These are phyloP conservation scores for Voacanga thouarsii DNA, from an alignment of 257 asterid genomes.

Conservation along the genomic window DNA sequence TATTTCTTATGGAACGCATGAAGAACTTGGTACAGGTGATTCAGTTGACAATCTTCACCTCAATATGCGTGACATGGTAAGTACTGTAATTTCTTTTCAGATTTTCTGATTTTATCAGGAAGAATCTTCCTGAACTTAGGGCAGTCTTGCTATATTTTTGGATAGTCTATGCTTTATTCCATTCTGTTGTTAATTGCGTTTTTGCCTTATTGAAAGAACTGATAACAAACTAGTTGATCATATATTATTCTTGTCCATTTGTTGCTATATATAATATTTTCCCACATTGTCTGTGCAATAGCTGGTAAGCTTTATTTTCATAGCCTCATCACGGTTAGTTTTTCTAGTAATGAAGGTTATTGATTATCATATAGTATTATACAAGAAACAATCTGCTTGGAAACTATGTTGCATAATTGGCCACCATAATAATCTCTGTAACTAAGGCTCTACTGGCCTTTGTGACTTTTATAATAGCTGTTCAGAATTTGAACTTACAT, in stretches of 20 bases:
- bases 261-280: not conserved
- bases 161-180: not conserved
- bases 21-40: conserved; percentile 64
- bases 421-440: not conserved
- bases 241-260: not conserved
- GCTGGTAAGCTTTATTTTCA: not conserved
- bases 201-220: not conserved
- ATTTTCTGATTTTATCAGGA: not conserved
- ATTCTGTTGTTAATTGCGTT: not conserved
- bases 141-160: not conserved
- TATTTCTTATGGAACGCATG: conserved; percentile 69
- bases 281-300: too few relatives aligned
- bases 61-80: conserved; percentile 92
- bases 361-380: not conserved
- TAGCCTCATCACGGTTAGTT: not conserved
- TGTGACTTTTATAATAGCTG: not conserved
- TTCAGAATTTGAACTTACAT: not conserved
- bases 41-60: conserved; percentile 75
- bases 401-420: not conserved
- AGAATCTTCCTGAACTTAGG: not conserved
- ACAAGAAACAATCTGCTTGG: not conserved
- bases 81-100: conserved; percentile 9
- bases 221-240: not conserved
- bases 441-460: not conserved
- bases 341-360: not conserved